phyloP scores from a whole-genome alignment of 192 early-diverging fungal species.

The Kickxella alabastrina region DNA sequence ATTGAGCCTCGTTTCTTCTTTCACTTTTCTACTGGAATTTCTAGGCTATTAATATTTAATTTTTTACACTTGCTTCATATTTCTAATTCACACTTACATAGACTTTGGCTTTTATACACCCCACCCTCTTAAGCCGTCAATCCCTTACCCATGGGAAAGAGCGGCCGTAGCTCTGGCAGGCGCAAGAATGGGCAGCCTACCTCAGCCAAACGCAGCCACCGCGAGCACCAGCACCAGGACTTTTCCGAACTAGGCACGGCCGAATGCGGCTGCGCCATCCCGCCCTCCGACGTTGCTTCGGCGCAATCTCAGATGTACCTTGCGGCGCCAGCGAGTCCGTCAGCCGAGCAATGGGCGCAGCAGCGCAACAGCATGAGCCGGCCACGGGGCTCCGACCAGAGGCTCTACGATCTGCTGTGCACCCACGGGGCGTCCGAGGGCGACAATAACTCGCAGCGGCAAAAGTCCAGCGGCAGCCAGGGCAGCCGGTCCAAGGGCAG shows the following conservation, averaged over 20 bases:
- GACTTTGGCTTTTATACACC: no score
- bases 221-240: constrained; percentile 6
- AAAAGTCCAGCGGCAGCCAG: constrained; percentile 7
- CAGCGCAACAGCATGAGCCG: background rate
- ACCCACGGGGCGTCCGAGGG: constrained; percentile 7
- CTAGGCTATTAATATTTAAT: background rate
- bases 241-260: no score
- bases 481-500: constrained; percentile 9
- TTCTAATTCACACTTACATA: no score
- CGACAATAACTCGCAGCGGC: background rate
- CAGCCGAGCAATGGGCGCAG: background rate
- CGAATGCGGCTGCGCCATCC: no score
- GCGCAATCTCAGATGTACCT: no score
- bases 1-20: no score
- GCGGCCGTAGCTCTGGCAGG: constrained; percentile 17
- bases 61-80: background rate
- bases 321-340: no score
- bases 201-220: constrained; percentile 1
- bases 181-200: constrained; percentile 7
- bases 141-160: constrained; percentile 30
- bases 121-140: no score
- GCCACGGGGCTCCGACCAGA: background rate
- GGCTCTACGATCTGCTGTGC: background rate
- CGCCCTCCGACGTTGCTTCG: no score
- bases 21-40: background rate